Evolutionary conservation across 306 rosid genomes (phyloP).

Genomic region (Delonix regia): DNA sequence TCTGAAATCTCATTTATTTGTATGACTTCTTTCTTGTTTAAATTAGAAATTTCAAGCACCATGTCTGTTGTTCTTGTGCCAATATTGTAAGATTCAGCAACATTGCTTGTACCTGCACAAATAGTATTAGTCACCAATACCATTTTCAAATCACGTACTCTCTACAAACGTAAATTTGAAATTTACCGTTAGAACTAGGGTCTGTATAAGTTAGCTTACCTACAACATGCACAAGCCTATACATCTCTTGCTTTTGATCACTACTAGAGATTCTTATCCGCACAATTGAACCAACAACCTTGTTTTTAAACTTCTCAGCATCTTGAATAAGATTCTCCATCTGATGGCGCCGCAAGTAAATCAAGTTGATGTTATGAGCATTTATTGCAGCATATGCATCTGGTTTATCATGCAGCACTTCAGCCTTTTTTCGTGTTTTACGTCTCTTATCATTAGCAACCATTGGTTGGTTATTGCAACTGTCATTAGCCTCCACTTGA

Average conservation of each 20-base stretch:
- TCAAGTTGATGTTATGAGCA: slow-evolving; percentile 78
- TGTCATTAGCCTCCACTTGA: slow-evolving; percentile 56
- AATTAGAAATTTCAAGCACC: slow-evolving; percentile 82
- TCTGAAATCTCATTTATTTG: slow-evolving; percentile 77
- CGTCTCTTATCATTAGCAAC: slow-evolving; percentile 58
- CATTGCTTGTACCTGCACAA: slow-evolving; percentile 81
- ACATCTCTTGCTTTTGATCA: slow-evolving; percentile 81
- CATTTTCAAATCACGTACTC: slow-evolving; percentile 24
- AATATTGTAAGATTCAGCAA: slow-evolving; percentile 66
- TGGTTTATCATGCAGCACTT: slow-evolving; percentile 47
- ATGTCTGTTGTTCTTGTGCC: slow-evolving; percentile 67
- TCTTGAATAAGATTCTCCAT: slow-evolving; percentile 68
- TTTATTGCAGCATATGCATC: slow-evolving; percentile 81
- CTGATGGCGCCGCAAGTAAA: slow-evolving; percentile 75
- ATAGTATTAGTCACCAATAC: slow-evolving; percentile 37
- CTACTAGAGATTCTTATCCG: slow-evolving; percentile 70
- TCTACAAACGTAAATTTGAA: slow-evolving; percentile 7
- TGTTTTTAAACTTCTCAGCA: slow-evolving; percentile 63
- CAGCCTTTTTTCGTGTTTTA: slow-evolving; percentile 51
- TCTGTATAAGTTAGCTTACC: slow-evolving; percentile 53
- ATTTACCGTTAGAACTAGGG: slow-evolving; percentile 21
- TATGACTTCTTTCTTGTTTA: slow-evolving; percentile 80
- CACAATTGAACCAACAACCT: slow-evolving; percentile 87
- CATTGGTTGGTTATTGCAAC: slow-evolving; percentile 43
- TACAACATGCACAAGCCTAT: slow-evolving; percentile 94